Conservation (phyloP, 805 yeast species). For the Ogataea trehalophila region DNA sequence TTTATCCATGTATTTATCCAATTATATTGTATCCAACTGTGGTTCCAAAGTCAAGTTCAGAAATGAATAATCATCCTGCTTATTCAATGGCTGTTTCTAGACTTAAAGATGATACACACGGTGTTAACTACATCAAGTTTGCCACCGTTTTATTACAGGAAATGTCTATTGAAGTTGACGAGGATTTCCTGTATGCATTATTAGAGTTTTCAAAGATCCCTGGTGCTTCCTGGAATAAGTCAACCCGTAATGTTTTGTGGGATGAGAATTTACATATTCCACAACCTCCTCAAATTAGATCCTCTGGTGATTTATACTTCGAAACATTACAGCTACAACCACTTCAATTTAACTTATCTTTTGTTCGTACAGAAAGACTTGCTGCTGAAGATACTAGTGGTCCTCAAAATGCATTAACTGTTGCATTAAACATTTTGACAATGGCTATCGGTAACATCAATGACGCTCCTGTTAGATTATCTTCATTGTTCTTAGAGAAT, state of each 20-base stretch:
- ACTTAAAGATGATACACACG: slow-evolving; percentile 85
- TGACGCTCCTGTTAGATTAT: slow-evolving; percentile 90
- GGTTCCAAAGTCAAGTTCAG: slow-evolving; percentile 77
- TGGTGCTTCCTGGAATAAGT: slow-evolving; percentile 69
- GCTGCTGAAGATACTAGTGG: slow-evolving; percentile 54
- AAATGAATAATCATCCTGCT: slow-evolving; percentile 85
- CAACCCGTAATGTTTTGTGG: slow-evolving; percentile 41
- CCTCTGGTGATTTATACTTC: slow-evolving; percentile 73
- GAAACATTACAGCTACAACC: slow-evolving; percentile 94
- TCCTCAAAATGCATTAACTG: slow-evolving; percentile 63
- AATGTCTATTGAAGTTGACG: slow-evolving; percentile 88
- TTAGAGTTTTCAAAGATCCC: slow-evolving; percentile 78
- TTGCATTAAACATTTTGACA: slow-evolving; percentile 77
- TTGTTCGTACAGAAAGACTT: slow-evolving; percentile 80
- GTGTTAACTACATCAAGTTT: slow-evolving; percentile 84
- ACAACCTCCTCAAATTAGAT: slow-evolving; percentile 51
- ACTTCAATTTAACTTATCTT: slow-evolving; percentile 78
- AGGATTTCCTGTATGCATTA: slow-evolving; percentile 80
- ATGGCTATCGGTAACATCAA: slow-evolving; percentile 97
- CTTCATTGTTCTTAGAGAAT: slow-evolving; percentile 84
- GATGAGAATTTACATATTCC: slow-evolving; percentile 65
- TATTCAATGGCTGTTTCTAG: slow-evolving; percentile 80
- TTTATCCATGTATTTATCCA: slow-evolving; percentile 84
- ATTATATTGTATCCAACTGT: slow-evolving; percentile 87
- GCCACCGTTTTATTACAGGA: slow-evolving; percentile 89